A percentile compares a stretch with the other conserved stretches of the same genome.
These are phyloP conservation scores for Dryas integrifolia DNA, from an alignment of 331 rosid genomes.

Conservation along the genomic window DNA sequence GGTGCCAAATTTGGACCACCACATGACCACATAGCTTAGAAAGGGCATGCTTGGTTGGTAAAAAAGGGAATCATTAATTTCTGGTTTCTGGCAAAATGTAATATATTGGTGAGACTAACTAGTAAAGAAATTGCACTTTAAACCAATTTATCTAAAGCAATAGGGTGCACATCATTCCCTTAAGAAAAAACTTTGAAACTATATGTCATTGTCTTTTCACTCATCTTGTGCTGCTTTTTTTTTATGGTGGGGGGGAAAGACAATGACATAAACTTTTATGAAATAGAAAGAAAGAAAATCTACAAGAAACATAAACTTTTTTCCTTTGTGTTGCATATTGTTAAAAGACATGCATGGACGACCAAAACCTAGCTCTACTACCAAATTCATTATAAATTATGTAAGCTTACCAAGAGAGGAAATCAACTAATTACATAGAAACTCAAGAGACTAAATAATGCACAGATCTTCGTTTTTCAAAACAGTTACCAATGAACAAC, in stretches of 20 bases:
- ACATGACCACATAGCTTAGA: background rate
- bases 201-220: too few relatives aligned
- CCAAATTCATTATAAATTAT: background rate
- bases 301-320: background rate
- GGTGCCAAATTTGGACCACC: background rate
- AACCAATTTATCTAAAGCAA: background rate
- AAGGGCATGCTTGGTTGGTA: background rate
- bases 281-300: background rate
- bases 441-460: background rate
- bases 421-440: conserved; percentile 2
- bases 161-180: conserved; percentile 7
- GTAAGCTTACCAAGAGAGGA: background rate
- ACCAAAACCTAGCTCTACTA: background rate
- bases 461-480: background rate
- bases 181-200: background rate
- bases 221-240: too few relatives aligned
- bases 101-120: background rate
- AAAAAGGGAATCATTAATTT: background rate
- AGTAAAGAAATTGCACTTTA: background rate
- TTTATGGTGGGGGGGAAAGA: too few relatives aligned
- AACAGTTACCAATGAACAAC: background rate
- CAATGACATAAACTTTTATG: too few relatives aligned
- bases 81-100: background rate
- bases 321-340: too few relatives aligned
- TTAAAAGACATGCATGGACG: background rate